These are phyloP conservation scores for Pouteria campechiana DNA, from an alignment of 179 eudicot species.

Conservation along the genomic window DNA sequence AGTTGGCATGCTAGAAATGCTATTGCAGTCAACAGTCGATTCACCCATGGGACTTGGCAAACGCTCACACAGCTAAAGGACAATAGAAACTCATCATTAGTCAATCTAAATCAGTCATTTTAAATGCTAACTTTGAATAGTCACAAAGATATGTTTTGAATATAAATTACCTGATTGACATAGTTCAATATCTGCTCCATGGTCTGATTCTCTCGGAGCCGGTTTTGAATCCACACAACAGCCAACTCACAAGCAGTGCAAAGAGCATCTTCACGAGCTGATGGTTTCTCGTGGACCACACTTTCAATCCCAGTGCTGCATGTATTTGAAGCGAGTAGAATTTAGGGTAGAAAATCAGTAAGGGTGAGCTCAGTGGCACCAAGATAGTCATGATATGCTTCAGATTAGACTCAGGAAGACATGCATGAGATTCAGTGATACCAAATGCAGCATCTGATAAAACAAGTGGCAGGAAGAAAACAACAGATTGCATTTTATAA, in stretches of 20 bases:
- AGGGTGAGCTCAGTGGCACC: too few species aligned
- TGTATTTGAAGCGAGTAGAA: too few species aligned
- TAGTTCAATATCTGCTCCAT: conserved; percentile 60
- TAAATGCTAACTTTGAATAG: neutral
- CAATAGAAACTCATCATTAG: neutral
- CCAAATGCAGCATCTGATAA: too few species aligned
- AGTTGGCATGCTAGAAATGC: conserved; percentile 57
- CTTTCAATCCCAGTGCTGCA: conserved; percentile 69
- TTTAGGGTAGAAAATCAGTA: too few species aligned
- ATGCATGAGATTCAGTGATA: too few species aligned
- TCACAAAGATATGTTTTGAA: neutral
- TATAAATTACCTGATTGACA: conserved; percentile 46
- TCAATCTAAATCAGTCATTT: too few species aligned
- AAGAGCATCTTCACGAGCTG: conserved; percentile 35
- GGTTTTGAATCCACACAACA: conserved; percentile 87
- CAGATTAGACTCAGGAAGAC: too few species aligned
- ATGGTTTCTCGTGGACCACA: conserved; percentile 47
- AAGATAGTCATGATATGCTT: too few species aligned
- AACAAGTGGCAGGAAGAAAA: too few species aligned
- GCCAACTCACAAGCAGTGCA: conserved; percentile 77
- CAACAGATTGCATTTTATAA: too few species aligned
- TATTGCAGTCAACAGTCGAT: conserved; percentile 64
- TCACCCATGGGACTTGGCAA: conserved; percentile 90
- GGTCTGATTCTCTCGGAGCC: conserved; percentile 48
- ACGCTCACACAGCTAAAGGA: conserved; percentile 60